Conservation (phyloP, 768 basidiomycete species). For the Phylloporus rhodoxanthus region DNA sequence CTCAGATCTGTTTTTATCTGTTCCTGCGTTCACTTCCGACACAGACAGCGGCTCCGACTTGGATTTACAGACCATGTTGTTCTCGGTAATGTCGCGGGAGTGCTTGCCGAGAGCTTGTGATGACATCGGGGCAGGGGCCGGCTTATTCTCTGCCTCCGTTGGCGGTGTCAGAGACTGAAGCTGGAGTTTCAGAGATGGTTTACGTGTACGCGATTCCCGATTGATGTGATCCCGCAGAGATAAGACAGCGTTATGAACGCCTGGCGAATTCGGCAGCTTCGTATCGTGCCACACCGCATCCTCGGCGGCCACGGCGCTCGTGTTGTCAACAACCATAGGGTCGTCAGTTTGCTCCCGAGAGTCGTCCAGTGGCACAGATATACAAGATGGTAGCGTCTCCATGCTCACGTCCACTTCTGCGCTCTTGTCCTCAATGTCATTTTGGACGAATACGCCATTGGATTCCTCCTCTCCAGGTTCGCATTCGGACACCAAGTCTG, state of each 20-base stretch:
- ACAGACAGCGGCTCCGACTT: conserved; percentile 12
- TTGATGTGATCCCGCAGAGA: conserved; percentile 6
- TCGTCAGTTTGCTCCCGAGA: conserved; percentile 4
- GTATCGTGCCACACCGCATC: neutral
- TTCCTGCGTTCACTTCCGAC: conserved; percentile 18
- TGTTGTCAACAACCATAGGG: conserved; percentile 14
- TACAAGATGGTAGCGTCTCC: conserved; percentile 27
- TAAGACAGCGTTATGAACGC: conserved; percentile 1
- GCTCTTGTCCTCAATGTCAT: conserved; percentile 56
- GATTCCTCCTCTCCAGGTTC: conserved; percentile 25
- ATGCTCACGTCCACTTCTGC: conserved; percentile 52
- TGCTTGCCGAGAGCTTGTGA: conserved; percentile 24
- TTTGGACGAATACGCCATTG: conserved; percentile 47
- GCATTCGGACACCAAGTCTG: conserved; percentile 30
- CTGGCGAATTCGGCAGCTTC: neutral
- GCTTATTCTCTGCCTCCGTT: conserved; percentile 9
- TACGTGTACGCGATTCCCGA: conserved; percentile 23
- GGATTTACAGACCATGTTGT: conserved; percentile 12
- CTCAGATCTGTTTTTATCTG: conserved; percentile 34
- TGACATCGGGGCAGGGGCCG: conserved; percentile 10
- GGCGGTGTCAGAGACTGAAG: conserved; percentile 10
- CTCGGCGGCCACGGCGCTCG: neutral
- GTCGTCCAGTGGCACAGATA: conserved; percentile 13
- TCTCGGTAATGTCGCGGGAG: conserved; percentile 18
- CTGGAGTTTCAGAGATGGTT: conserved; percentile 30